These are phyloP conservation scores for Sporodiniella umbellata DNA, from an alignment of 371 early-diverging fungal species.

Conservation along the genomic window DNA sequence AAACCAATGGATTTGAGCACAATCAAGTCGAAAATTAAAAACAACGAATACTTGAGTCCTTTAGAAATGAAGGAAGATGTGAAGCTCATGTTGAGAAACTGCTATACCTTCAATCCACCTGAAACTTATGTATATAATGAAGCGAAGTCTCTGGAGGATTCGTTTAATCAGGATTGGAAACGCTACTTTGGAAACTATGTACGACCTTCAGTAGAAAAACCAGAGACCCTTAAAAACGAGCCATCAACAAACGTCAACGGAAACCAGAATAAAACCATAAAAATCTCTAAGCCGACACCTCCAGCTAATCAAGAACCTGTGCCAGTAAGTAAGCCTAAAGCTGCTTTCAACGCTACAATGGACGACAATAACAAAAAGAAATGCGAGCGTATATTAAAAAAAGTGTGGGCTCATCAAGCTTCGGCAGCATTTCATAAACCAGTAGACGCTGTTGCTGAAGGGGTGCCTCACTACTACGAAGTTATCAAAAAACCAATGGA, in stretches of 20 bases:
- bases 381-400: conserved; percentile 35
- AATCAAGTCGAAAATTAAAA: conserved; percentile 68
- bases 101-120: conserved; percentile 74
- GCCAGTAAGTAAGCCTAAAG: conserved; percentile 2
- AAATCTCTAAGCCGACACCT: conserved; percentile 2
- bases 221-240: not conserved
- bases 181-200: conserved; percentile 34
- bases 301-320: not conserved
- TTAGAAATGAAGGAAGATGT: conserved; percentile 49
- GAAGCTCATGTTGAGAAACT: conserved; percentile 51
- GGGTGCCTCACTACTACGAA: conserved; percentile 87
- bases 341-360: conserved; percentile 25
- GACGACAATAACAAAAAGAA: conserved; percentile 30
- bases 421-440: conserved; percentile 40
- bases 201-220: conserved; percentile 10
- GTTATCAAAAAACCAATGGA: conserved; percentile 98
- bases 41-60: conserved; percentile 36
- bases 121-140: conserved; percentile 73
- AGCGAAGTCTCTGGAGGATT: conserved; percentile 55
- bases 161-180: conserved; percentile 57
- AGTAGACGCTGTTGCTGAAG: conserved; percentile 81
- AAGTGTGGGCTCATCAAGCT: conserved; percentile 35
- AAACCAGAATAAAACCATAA: not conserved
- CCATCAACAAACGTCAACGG: not conserved
- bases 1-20: conserved; percentile 97